Percentiles rank a stretch among this genome's conserved stretches.
Conservation (phyloP, 2,329 filamentous ascomycete species). For the Pseudogymnoascus sp. region DNA sequence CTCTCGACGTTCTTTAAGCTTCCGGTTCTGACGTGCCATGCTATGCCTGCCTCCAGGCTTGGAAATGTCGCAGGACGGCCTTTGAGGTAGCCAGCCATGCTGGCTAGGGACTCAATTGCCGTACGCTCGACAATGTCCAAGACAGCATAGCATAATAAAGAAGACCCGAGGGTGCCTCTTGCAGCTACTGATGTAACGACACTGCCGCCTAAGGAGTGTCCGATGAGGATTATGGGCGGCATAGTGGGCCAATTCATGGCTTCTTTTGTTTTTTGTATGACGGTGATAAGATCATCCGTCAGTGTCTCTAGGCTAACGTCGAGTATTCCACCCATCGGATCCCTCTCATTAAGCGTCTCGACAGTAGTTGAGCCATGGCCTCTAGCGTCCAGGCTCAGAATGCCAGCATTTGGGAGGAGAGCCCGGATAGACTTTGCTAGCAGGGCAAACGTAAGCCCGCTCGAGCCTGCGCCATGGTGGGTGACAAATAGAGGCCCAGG, state of each 20-base stretch:
- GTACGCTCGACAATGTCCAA: conserved; percentile 94
- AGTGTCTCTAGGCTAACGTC: conserved; percentile 71
- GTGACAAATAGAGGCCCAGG: conserved; percentile 80
- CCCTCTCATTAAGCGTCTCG: conserved; percentile 23
- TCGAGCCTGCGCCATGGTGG: conserved; percentile 92
- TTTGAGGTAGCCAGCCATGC: conserved; percentile 87
- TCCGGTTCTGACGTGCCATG: conserved; percentile 87
- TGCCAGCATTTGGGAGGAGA: conserved; percentile 69
- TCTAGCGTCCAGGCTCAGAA: conserved; percentile 79
- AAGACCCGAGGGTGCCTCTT: conserved; percentile 54
- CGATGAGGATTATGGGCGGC: conserved; percentile 74
- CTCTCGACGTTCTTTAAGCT: conserved; percentile 78
- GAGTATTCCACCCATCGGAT: conserved; percentile 33
- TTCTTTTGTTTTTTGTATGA: conserved; percentile 59
- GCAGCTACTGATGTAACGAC: conserved; percentile 80
- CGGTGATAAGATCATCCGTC: conserved; percentile 61
- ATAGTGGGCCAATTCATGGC: conserved; percentile 66
- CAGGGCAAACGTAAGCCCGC: conserved; percentile 83
- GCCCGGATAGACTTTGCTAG: conserved; percentile 72
- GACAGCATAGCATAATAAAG: conserved; percentile 78
- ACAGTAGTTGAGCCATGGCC: conserved; percentile 72
- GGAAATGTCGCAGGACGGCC: conserved; percentile 73
- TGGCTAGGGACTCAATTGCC: conserved; percentile 87
- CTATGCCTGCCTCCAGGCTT: conserved; percentile 72
- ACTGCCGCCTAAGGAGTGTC: conserved; percentile 88